These are phyloP conservation scores for Agaricus subrufescens DNA, from an alignment of 768 basidiomycete genomes.

Conservation along the genomic window DNA sequence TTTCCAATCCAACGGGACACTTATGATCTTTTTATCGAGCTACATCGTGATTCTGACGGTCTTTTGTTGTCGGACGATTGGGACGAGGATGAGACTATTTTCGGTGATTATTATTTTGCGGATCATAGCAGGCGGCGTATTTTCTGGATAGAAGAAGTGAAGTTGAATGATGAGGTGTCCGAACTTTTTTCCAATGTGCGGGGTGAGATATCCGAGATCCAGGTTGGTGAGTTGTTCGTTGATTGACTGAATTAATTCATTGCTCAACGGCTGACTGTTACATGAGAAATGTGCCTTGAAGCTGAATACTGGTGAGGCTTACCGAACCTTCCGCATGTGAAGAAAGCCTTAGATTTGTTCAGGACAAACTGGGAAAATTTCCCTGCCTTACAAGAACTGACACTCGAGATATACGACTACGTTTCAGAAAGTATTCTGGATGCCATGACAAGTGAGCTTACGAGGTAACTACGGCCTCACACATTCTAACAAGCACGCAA, in stretches of 20 bases:
- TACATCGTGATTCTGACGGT: neutral
- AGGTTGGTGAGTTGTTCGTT: neutral
- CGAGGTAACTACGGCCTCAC: neutral
- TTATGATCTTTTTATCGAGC: constrained; percentile 2
- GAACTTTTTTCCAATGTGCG: neutral
- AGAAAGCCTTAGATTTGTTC: neutral
- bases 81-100: neutral
- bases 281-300: constrained; percentile 1
- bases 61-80: too few relatives aligned
- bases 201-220: neutral
- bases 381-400: neutral
- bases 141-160: constrained; percentile 4
- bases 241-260: too few relatives aligned
- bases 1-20: too few relatives aligned
- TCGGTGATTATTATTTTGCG: constrained; percentile 4
- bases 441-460: constrained; percentile 2
- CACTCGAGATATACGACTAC: constrained; percentile 1
- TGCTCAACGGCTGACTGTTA: neutral
- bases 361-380: constrained; percentile 7
- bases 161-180: neutral
- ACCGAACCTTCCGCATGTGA: neutral
- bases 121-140: neutral
- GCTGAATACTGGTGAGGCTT: constrained; percentile 2
- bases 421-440: neutral
- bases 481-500: neutral